Percentiles rank a stretch among this genome's conserved stretches.
These are phyloP conservation scores for Camellia lanceoleosa DNA, from an alignment of 148 eudicot species.

Conservation along the genomic window DNA sequence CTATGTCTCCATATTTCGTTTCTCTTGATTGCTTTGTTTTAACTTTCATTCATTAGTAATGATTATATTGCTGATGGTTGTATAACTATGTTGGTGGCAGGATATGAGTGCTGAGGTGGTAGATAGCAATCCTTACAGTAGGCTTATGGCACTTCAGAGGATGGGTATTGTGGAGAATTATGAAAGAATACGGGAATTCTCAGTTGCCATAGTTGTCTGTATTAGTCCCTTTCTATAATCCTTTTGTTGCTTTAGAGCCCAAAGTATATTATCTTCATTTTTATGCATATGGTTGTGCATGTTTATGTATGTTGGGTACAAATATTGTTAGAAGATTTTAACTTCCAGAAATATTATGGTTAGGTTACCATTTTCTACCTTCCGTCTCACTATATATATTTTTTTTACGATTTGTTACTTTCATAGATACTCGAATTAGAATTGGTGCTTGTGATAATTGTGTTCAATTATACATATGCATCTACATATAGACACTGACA, in stretches of 20 bases:
- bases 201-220: constrained; percentile 92
- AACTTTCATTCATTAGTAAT: not conserved
- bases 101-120: constrained; percentile 97
- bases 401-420: not conserved
- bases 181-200: constrained; percentile 92
- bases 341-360: not conserved
- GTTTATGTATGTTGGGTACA: too few relatives aligned
- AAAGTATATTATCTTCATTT: not conserved
- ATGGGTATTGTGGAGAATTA: constrained; percentile 96
- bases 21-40: not conserved
- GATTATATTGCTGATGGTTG: constrained; percentile 15
- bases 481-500: not conserved
- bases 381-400: not conserved
- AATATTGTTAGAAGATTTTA: too few relatives aligned
- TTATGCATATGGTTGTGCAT: not conserved
- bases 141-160: constrained; percentile 97
- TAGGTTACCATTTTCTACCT: not conserved
- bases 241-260: not conserved
- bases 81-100: constrained; percentile 35
- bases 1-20: constrained; percentile 1
- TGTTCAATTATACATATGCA: not conserved
- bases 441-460: not conserved
- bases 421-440: not conserved
- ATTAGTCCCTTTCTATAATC: constrained; percentile 22
- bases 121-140: constrained; percentile 96